Base-by-base conservation (phyloP, 2,329 filamentous ascomycete species). In the Arthroderma uncinatum region DNA sequence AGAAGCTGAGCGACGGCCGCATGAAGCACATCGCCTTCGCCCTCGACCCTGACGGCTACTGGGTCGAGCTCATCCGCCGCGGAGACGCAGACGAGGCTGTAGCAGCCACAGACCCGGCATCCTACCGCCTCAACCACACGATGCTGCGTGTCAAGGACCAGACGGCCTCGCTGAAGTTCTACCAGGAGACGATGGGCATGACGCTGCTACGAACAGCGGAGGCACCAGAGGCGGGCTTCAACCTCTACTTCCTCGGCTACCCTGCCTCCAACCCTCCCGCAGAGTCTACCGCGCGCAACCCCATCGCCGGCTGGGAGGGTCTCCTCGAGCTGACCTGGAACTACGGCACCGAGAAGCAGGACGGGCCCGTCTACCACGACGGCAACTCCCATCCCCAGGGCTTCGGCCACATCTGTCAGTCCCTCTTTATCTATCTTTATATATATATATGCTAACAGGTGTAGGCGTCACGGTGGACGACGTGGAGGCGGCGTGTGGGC, bases 71-170 rank as follows among this genome's bases (percentile, higher is more conserved):
- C 48, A 74, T 76, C 59, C 84, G 85, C 8, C 85, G 87, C 70
- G 87, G 86, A 4, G 84, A 89, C 62, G 80, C 87, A 72, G 87
- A 89, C 67, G 42, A 30, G 16, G 56, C 56, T 8, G 57, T 59
- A 33, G 87, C 57, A 85, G 81, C 58, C 80, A 95, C 91, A 0
- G 86, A 96, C 64, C 73, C 83, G 0, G 70, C 72, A 16, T 87
- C 82, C 33, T 97, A 97, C 71, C 83, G 86, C 33, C 75, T 84
- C 47, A 76, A 76, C 66, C 79, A 79, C 73, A 74, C 70, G 53
- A 97, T 97, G 93, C 82, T 98, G 64, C 87, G 93, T 30, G 86
- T 97, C 74, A 97, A 96, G 76, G 83, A 88, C 64, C 77, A 79
- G 23, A 79, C 88, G 68, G 83, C 82, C 71, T 87, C 84, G 12